These are phyloP conservation scores for Dissophora ornata DNA, from an alignment of 192 early-diverging fungal genomes.

Conservation along the genomic window DNA sequence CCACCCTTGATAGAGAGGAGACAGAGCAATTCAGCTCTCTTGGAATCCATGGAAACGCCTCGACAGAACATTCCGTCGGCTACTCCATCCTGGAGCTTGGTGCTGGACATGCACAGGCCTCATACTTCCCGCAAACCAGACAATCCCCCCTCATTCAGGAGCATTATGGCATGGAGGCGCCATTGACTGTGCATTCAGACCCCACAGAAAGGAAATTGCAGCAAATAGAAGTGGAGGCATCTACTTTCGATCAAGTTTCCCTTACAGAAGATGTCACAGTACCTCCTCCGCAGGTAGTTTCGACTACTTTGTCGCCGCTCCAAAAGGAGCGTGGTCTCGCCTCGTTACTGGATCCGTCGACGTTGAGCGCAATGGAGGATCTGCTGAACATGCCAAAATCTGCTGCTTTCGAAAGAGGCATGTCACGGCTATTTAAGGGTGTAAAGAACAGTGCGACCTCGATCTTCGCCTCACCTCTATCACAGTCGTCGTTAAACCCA, in stretches of 20 bases:
- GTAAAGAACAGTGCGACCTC: conserved; percentile 43
- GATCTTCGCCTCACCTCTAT: conserved; percentile 26
- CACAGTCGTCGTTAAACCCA: conserved; percentile 5
- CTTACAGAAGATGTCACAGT: conserved; percentile 21
- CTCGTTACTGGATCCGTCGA: conserved; percentile 32
- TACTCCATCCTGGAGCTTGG: conserved; percentile 43
- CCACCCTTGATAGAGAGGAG: conserved; percentile 1
- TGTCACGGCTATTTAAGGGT: conserved; percentile 43
- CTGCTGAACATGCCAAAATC: conserved; percentile 50
- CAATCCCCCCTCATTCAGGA: conserved; percentile 18
- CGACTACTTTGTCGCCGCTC: conserved; percentile 1
- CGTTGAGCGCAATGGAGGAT: conserved; percentile 44
- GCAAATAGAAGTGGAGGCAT: conserved; percentile 2
- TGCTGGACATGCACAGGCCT: conserved; percentile 5
- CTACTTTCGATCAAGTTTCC: conserved; percentile 40
- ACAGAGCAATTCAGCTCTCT: too few species aligned
- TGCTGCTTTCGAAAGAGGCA: conserved; percentile 46
- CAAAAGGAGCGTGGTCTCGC: conserved; percentile 28
- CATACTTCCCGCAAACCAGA: conserved; percentile 22
- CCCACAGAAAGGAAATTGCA: background rate
- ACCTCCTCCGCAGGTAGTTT: background rate
- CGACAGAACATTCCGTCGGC: conserved; percentile 8
- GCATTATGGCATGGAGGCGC: background rate
- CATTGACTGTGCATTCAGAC: background rate
- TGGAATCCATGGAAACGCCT: background rate